phyloP scores from a whole-genome alignment of 2,329 filamentous ascomycete species.

The Sclerotinia trifoliorum region DNA sequence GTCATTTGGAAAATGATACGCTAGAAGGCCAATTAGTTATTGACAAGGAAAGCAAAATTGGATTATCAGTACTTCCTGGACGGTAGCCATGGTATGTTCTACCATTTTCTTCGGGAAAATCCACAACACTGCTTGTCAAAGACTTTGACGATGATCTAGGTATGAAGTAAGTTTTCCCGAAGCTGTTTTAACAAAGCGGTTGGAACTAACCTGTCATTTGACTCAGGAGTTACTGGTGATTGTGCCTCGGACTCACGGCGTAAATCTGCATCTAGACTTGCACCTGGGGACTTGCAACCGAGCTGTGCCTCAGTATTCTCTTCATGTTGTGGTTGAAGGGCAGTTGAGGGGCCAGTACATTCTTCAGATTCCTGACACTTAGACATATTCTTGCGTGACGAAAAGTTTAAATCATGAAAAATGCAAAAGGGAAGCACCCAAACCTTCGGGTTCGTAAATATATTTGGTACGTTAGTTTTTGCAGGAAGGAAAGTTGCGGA shows the following conservation, averaged over 20 bases:
- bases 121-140: constrained; percentile 32
- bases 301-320: not conserved
- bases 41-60: not conserved
- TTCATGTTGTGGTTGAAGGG: not conserved
- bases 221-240: constrained; percentile 10
- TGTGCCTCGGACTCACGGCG: not conserved
- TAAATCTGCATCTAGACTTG: not conserved
- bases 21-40: constrained; percentile 23
- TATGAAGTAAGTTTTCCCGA: not conserved
- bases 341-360: not conserved
- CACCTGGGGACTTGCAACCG: not conserved
- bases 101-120: constrained; percentile 33
- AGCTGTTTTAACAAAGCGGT: no score
- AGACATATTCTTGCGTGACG: constrained; percentile 10
- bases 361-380: not conserved
- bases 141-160: constrained; percentile 22
- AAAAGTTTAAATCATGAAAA: not conserved
- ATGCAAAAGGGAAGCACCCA: not conserved
- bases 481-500: not conserved
- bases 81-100: constrained; percentile 32
- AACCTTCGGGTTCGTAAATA: not conserved
- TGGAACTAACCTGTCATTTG: not conserved
- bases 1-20: constrained; percentile 47
- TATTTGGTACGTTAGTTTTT: constrained; percentile 1
- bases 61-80: constrained; percentile 17